These are phyloP conservation scores for Sporothrix variecibatus DNA, from an alignment of 2,329 filamentous ascomycete genomes.

Conservation along the genomic window DNA sequence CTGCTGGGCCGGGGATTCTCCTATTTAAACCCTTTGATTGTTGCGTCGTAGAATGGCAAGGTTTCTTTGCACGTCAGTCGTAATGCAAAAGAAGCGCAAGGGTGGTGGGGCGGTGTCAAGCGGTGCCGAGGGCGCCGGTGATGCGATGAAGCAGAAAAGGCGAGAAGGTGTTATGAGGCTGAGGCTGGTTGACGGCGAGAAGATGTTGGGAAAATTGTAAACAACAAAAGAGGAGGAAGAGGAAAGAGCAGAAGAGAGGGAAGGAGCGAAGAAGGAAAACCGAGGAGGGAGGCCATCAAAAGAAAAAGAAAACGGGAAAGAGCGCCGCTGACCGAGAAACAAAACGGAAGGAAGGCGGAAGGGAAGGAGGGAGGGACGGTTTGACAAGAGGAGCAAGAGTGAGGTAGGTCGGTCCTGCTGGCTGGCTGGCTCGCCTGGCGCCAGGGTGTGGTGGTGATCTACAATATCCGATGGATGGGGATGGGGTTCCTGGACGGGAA, in stretches of 20 bases:
- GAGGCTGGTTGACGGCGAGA: not conserved
- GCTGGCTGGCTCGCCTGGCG: constrained; percentile 13
- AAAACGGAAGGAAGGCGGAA: constrained; percentile 21
- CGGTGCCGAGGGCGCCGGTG: constrained; percentile 1
- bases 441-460: constrained; percentile 23
- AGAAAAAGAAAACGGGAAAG: constrained; percentile 14
- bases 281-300: not conserved
- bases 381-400: not conserved
- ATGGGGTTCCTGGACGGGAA: constrained; percentile 5
- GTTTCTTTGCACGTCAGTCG: not conserved
- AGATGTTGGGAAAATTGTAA: not conserved
- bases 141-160: not conserved
- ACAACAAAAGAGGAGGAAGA: not conserved
- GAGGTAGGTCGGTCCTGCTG: not conserved
- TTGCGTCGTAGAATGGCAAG: constrained; percentile 10
- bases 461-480: constrained; percentile 12
- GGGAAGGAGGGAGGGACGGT: constrained; percentile 15
- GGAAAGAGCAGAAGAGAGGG: not conserved
- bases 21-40: not conserved
- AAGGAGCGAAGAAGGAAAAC: not conserved
- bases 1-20: not conserved
- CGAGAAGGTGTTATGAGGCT: not conserved
- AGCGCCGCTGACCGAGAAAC: constrained; percentile 16
- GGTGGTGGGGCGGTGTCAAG: constrained; percentile 17
- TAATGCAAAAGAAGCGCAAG: constrained; percentile 2